These are phyloP conservation scores for Penicillium waksmanii DNA, from an alignment of 495 filamentous ascomycete species.

Conservation along the genomic window DNA sequence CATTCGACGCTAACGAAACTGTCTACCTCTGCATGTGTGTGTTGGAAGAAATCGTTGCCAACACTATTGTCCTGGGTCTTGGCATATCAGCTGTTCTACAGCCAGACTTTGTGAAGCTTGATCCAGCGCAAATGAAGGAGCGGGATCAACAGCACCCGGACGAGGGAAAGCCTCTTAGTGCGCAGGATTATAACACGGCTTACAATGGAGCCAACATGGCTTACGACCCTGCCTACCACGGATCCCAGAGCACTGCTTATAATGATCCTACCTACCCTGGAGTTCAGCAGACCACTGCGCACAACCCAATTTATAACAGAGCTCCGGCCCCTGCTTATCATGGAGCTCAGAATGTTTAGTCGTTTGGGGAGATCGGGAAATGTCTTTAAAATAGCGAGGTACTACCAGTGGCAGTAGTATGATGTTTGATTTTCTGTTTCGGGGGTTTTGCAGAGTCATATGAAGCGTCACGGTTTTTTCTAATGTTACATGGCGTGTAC, in stretches of 20 bases:
- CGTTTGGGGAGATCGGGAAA: background rate
- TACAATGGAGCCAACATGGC: background rate
- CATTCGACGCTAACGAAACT: conserved; percentile 18
- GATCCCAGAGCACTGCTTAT: background rate
- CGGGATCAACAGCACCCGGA: background rate
- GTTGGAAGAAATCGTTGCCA: conserved; percentile 35
- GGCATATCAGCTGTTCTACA: conserved; percentile 26
- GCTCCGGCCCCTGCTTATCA: background rate
- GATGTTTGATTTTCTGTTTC: too few species aligned
- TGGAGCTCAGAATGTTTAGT: background rate
- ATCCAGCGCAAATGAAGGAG: background rate
- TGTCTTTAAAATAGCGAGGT: background rate
- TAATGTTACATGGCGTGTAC: too few species aligned
- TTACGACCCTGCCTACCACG: background rate
- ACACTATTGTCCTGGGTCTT: conserved; percentile 23
- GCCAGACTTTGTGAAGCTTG: conserved; percentile 13
- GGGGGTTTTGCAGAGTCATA: too few species aligned
- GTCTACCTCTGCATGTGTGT: conserved; percentile 37
- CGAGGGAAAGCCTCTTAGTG: background rate
- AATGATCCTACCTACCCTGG: background rate
- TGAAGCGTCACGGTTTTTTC: too few species aligned
- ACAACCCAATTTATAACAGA: background rate
- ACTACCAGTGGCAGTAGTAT: too few species aligned
- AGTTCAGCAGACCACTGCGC: background rate
- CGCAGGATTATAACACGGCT: background rate